Conservation (phyloP, 2,329 filamentous ascomycete genomes). For the Pochonia chlamydosporia region DNA sequence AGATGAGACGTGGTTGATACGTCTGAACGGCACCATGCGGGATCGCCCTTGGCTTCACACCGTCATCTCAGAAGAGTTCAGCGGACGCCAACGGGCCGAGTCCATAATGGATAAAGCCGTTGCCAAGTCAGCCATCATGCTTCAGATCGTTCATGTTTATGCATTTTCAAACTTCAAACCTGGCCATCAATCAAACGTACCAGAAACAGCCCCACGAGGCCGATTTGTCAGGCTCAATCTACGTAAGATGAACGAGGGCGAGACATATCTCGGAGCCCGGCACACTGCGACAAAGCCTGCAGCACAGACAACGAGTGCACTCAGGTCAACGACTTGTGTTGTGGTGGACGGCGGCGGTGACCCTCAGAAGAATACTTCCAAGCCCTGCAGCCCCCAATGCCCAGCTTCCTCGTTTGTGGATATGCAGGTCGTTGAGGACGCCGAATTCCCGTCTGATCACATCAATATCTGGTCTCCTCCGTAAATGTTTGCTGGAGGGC, state of each 20-base stretch:
- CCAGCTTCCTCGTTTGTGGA: too few relatives aligned
- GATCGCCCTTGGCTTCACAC: too few relatives aligned
- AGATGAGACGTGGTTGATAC: neutral
- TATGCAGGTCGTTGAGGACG: neutral
- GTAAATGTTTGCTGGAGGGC: too few relatives aligned
- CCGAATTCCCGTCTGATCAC: too few relatives aligned
- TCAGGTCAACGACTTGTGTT: neutral
- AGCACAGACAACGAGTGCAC: neutral
- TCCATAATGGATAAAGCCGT: too few relatives aligned
- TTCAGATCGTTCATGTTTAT: neutral
- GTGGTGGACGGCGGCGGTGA: neutral
- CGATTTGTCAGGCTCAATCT: neutral
- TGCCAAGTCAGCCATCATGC: neutral
- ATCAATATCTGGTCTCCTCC: too few relatives aligned
- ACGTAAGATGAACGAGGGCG: neutral
- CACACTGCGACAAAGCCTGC: neutral
- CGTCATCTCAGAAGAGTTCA: too few relatives aligned
- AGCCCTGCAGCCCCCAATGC: too few relatives aligned
- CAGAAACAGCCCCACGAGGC: neutral
- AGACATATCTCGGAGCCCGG: slow-evolving; percentile 6
- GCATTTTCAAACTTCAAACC: neutral
- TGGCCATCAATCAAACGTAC: neutral
- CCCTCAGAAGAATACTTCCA: neutral
- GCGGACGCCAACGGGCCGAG: too few relatives aligned
- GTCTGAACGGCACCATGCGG: neutral